These are phyloP conservation scores for Inga laurina DNA, from an alignment of 306 rosid genomes.

Conservation along the genomic window DNA sequence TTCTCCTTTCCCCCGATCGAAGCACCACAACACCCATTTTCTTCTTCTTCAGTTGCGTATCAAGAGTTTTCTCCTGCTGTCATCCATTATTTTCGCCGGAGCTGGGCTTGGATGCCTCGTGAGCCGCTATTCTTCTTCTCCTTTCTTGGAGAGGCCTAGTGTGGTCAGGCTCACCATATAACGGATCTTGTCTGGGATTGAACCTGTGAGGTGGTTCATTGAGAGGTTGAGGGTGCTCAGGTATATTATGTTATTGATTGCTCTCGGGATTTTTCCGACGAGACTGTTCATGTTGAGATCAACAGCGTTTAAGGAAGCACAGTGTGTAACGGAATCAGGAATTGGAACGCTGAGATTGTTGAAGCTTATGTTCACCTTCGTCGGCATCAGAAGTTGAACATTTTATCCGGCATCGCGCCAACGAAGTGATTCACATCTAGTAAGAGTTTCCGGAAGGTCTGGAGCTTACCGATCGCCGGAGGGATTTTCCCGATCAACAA, in stretches of 20 bases:
- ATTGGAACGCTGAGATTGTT: conserved; percentile 59
- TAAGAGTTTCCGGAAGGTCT: conserved; percentile 46
- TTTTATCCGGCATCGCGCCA: conserved; percentile 54
- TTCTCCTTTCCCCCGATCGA: too few relatives aligned
- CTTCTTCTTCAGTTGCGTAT: too few relatives aligned
- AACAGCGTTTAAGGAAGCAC: conserved; percentile 45
- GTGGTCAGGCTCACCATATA: conserved; percentile 65
- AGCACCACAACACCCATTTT: too few relatives aligned
- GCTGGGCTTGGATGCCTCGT: too few relatives aligned
- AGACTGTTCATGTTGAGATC: conserved; percentile 67
- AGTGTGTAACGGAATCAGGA: conserved; percentile 45
- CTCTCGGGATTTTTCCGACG: conserved; percentile 55
- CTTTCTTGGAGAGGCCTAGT: conserved; percentile 56
- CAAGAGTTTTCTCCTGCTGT: too few relatives aligned
- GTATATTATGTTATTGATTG: conserved; percentile 42
- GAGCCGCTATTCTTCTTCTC: too few relatives aligned
- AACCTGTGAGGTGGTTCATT: conserved; percentile 46
- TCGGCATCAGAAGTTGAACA: conserved; percentile 41
- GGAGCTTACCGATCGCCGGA: conserved; percentile 46
- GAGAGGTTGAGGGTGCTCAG: conserved; percentile 69
- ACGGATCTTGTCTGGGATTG: conserved; percentile 58
- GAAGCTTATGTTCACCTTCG: conserved; percentile 55
- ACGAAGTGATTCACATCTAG: conserved; percentile 56
- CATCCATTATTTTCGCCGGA: too few relatives aligned
- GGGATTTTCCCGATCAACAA: conserved; percentile 62